A percentile compares a stretch with the other conserved stretches of the same genome.
Evolutionary conservation across 1,284 basidiomycete species (phyloP).

Genomic region (Wolfiporia cocos): DNA sequence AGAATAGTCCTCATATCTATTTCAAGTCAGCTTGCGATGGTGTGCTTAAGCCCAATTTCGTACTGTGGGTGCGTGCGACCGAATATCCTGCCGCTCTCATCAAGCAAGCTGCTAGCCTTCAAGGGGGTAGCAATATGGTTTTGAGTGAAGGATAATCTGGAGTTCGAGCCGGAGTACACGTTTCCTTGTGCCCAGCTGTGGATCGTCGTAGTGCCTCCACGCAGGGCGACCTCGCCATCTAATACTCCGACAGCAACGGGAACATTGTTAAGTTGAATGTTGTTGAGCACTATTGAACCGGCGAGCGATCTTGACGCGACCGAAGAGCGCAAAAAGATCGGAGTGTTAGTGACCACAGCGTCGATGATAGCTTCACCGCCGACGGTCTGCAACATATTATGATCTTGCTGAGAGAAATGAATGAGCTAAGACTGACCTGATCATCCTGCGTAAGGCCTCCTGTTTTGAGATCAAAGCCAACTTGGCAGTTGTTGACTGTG

Average conservation of each 20-base stretch:
- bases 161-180: conserved; percentile 45
- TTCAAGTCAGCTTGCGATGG: conserved; percentile 5
- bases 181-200: conserved; percentile 72
- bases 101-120: conserved; percentile 55
- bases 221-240: conserved; percentile 43
- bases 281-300: conserved; percentile 57
- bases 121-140: conserved; percentile 37
- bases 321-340: conserved; percentile 33
- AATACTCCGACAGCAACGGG: conserved; percentile 44
- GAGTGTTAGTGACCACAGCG: conserved; percentile 44
- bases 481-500: conserved; percentile 43
- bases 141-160: conserved; percentile 40
- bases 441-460: conserved; percentile 30
- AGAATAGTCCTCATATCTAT: conserved; percentile 59
- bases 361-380: conserved; percentile 60
- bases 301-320: conserved; percentile 25
- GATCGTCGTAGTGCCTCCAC: conserved; percentile 51
- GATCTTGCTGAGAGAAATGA: not conserved
- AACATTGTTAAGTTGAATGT: conserved; percentile 49
- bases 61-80: conserved; percentile 35
- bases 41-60: too few species aligned
- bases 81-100: conserved; percentile 53
- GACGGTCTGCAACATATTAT: conserved; percentile 21
- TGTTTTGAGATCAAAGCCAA: conserved; percentile 44
- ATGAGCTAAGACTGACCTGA: conserved; percentile 20